Base-by-base conservation (phyloP, 2,329 filamentous ascomycete species). In the Dryadomyces quercivorus region DNA sequence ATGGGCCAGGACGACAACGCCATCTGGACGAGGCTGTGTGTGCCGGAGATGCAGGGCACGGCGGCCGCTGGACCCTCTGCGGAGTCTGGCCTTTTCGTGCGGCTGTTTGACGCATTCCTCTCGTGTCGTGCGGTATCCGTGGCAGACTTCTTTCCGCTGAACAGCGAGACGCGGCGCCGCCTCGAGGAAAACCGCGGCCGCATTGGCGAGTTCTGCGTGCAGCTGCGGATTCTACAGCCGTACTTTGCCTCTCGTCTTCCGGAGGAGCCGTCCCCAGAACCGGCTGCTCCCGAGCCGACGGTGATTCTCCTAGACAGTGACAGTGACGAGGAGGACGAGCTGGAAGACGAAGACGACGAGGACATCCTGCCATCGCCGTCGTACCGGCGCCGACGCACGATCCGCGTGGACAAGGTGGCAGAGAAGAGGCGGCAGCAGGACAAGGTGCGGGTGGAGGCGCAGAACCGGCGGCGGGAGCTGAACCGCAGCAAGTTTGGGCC, bases 371-470 rank as follows among this genome's bases (percentile, higher is more conserved):
- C 51, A 10, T 56, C 63, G 43, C 64, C 70, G n/a, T 65, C 71
- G 18, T 69, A 71, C 60, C 76, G 72, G 57, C 73, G 72, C 55
- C 69, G 72, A 48, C 75, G 73, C 58, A 68, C 67, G 21, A 65
- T 74, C 18, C 65, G 74, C 10, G 70, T 75, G 42, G 72, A 83
- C 62, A 70, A 72, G 52, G 67, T 72, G 42, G 75, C 77, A 0
- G 70, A 76, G 45, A 70, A 76, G 44, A 70, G 80, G 36, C 77
- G 85, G 60, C 72, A 78, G 50, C 73, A 69, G 53, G 82, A 83
- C 51, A 69, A 71, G 53, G 67, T 69, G n/a, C 76, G 80, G 53
- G 65, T 75, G 5, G 66, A 73, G 55, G 73, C 78, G 54, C 78
- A 83, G 62, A 74, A 80, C 52, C 65, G 69, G 57, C 79, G 82